phyloP scores from a whole-genome alignment of 805 yeast genomes.

The Hanseniaspora lindneri region DNA sequence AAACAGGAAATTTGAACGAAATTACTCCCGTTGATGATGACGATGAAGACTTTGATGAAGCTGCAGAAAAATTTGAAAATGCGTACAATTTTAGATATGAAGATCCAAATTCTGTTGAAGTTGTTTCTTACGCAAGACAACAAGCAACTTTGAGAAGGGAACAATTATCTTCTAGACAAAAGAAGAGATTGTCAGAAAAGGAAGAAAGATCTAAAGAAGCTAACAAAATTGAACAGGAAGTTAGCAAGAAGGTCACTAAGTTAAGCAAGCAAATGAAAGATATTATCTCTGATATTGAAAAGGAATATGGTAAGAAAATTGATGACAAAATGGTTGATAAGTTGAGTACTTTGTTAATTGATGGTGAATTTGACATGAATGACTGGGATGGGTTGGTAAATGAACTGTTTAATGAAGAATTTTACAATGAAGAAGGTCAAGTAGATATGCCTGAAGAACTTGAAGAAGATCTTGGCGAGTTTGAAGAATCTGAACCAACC shows the following conservation, averaged over 20 bases:
- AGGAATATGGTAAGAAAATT: conserved; percentile 35
- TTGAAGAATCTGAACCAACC: conserved; percentile 21
- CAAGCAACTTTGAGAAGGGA: conserved; percentile 86
- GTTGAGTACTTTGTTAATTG: conserved; percentile 66
- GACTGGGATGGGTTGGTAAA: conserved; percentile 87
- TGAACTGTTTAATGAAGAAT: conserved; percentile 75
- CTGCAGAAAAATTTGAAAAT: conserved; percentile 79
- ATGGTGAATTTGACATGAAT: conserved; percentile 78
- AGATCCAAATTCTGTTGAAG: conserved; percentile 81
- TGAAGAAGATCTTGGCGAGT: conserved; percentile 33
- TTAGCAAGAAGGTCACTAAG: conserved; percentile 32
- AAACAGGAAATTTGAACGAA: conserved; percentile 17
- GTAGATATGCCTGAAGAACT: conserved; percentile 44
- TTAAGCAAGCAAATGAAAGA: conserved; percentile 45
- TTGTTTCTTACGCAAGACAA: conserved; percentile 85
- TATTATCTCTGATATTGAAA: conserved; percentile 36
- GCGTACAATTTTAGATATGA: conserved; percentile 93
- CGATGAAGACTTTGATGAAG: conserved; percentile 82
- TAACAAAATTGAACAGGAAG: conserved; percentile 62
- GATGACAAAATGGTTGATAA: conserved; percentile 51
- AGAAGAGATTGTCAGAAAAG: conserved; percentile 61
- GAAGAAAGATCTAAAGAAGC: conserved; percentile 44
- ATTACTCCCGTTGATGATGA: conserved; percentile 38
- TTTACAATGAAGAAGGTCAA: conserved; percentile 41
- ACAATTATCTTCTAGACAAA: conserved; percentile 60